These are phyloP conservation scores for Rostrohypoxylon terebratum DNA, from an alignment of 495 filamentous ascomycete species.

Conservation along the genomic window DNA sequence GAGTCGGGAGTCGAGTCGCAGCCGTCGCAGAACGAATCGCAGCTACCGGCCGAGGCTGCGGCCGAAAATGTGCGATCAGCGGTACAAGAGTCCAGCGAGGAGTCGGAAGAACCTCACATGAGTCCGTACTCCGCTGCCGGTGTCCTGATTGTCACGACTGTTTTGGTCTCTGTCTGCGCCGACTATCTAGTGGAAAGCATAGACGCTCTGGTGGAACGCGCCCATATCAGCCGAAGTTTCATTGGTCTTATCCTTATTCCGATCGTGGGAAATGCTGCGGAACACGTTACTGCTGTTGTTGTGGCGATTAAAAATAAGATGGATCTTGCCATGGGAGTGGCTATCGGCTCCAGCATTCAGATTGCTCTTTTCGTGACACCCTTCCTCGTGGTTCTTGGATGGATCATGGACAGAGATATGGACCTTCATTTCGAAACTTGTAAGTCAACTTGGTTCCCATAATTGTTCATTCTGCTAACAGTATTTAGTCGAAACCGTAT, in stretches of 20 bases:
- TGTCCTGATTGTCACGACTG: slow-evolving; percentile 79
- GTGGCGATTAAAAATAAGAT: slow-evolving; percentile 97
- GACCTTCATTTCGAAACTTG: slow-evolving; percentile 86
- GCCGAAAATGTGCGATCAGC: slow-evolving; percentile 23
- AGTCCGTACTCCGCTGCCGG: slow-evolving; percentile 76
- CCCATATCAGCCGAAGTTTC: slow-evolving; percentile 93
- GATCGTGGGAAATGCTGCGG: slow-evolving; percentile 97
- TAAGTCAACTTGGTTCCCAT: slow-evolving; percentile 42
- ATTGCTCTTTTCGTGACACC: slow-evolving; percentile 95
- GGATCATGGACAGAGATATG: slow-evolving; percentile 83
- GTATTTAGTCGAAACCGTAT: slow-evolving; percentile 82
- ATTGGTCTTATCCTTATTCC: slow-evolving; percentile 95
- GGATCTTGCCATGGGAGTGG: slow-evolving; percentile 92
- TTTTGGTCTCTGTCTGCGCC: slow-evolving; percentile 89
- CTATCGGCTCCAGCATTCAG: slow-evolving; percentile 92
- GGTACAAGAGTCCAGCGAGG: slow-evolving; percentile 53
- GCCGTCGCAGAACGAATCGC: slow-evolving; percentile 33
- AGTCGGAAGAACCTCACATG: slow-evolving; percentile 68
- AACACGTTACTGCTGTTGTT: slow-evolving; percentile 94
- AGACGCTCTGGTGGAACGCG: slow-evolving; percentile 83
- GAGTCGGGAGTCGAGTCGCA: slow-evolving; percentile 53
- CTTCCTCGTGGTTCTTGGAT: slow-evolving; percentile 89
- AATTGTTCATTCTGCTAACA: slow-evolving; percentile 27
- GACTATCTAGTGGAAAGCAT: slow-evolving; percentile 95
- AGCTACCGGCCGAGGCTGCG: slow-evolving; percentile 47